Evolutionary conservation across 1,139 yeast species (phyloP).

Genomic region (Groenewaldozyma auringiensis): DNA sequence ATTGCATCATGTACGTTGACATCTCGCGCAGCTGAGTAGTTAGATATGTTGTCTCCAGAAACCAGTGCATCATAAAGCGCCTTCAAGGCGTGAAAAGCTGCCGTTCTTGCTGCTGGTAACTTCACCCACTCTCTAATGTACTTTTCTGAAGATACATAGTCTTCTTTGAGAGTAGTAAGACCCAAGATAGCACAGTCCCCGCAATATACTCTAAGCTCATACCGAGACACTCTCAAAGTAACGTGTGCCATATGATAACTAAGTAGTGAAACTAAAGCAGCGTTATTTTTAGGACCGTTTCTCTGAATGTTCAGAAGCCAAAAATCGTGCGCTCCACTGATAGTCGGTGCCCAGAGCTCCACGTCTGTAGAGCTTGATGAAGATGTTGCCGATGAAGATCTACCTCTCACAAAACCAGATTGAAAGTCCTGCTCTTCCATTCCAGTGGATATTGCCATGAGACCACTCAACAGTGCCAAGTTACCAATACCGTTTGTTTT

Average conservation of each 20-base stretch:
- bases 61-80: constrained; percentile 10
- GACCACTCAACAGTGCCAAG: constrained; percentile 14
- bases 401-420: constrained; percentile 6
- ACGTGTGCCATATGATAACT: constrained; percentile 59
- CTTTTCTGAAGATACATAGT: constrained; percentile 42
- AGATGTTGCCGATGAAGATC: not conserved
- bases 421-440: constrained; percentile 13
- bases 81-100: constrained; percentile 19
- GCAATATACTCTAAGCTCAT: constrained; percentile 66
- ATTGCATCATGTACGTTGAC: constrained; percentile 47
- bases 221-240: constrained; percentile 59
- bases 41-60: constrained; percentile 17
- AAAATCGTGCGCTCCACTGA: constrained; percentile 3
- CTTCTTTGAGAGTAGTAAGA: constrained; percentile 53
- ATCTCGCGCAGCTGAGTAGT: constrained; percentile 42
- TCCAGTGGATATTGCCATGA: constrained; percentile 13
- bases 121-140: constrained; percentile 17
- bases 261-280: constrained; percentile 14
- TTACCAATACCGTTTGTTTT: constrained; percentile 13
- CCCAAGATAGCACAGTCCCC: constrained; percentile 80
- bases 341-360: constrained; percentile 6
- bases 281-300: not conserved
- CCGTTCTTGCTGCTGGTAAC: constrained; percentile 27
- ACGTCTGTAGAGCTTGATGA: constrained; percentile 1
- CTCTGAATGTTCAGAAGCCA: constrained; percentile 3